phyloP scores from a whole-genome alignment of 2,329 filamentous ascomycete species.

The Verticillium dahliae region DNA sequence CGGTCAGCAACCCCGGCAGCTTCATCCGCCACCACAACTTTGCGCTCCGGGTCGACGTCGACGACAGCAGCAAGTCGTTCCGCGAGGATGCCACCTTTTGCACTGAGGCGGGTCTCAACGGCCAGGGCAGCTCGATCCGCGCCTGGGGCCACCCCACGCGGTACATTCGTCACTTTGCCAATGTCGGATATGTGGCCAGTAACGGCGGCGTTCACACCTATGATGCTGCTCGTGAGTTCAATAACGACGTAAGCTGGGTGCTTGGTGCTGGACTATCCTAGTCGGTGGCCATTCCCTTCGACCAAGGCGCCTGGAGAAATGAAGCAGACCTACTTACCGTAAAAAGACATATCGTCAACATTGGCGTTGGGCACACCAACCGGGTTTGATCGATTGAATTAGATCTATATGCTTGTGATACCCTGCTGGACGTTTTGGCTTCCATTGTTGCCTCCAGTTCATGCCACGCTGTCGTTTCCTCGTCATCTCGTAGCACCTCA shows the following conservation, averaged over 20 bases:
- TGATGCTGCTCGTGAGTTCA: conserved; percentile 41
- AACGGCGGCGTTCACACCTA: conserved; percentile 51
- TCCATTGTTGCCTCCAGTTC: neutral
- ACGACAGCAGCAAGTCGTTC: conserved; percentile 51
- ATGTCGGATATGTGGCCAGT: conserved; percentile 38
- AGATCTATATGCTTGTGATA: neutral
- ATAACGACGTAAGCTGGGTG: conserved; percentile 47
- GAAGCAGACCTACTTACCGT: too few relatives aligned
- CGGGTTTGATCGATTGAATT: too few relatives aligned
- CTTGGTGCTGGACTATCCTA: conserved; percentile 37
- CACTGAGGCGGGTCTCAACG: conserved; percentile 41
- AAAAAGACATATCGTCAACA: too few relatives aligned
- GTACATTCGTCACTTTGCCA: conserved; percentile 49
- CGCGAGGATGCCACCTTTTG: conserved; percentile 59
- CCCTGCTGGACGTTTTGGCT: conserved; percentile 1
- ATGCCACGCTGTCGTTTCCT: neutral
- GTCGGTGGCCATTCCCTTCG: neutral
- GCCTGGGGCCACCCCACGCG: conserved; percentile 56
- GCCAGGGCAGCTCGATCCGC: conserved; percentile 43
- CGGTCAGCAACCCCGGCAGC: conserved; percentile 48
- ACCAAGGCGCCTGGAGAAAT: too few relatives aligned
- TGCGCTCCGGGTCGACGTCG: conserved; percentile 37
- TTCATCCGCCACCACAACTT: conserved; percentile 53
- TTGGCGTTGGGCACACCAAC: too few relatives aligned
- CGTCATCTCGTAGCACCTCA: neutral